A percentile compares a stretch with the other conserved stretches of the same genome.
phyloP scores from a whole-genome alignment of 768 basidiomycete genomes.

The Boletus vinaceobasis region DNA sequence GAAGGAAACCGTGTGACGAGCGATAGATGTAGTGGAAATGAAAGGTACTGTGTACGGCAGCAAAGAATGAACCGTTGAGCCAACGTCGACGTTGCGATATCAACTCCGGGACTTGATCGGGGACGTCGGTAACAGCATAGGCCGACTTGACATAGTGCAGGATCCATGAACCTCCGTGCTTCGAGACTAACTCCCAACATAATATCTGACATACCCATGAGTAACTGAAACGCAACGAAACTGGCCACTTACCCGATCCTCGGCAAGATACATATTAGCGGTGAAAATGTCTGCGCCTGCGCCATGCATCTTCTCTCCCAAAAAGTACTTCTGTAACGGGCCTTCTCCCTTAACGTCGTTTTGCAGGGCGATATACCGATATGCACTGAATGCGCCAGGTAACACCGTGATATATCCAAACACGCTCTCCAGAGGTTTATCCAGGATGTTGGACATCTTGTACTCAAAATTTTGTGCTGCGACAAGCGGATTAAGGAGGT shows the following conservation, averaged over 20 bases:
- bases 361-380: conserved; percentile 86
- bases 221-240: background rate
- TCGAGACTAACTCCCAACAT: conserved; percentile 98
- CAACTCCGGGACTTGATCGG: conserved; percentile 91
- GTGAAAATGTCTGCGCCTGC: conserved; percentile 89
- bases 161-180: conserved; percentile 85
- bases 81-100: conserved; percentile 94
- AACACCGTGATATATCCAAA: conserved; percentile 96
- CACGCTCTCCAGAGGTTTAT: conserved; percentile 85
- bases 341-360: conserved; percentile 83
- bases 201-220: conserved; percentile 58
- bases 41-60: conserved; percentile 85
- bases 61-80: conserved; percentile 99
- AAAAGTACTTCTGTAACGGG: conserved; percentile 92
- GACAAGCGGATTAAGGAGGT: conserved; percentile 81
- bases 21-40: conserved; percentile 97
- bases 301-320: conserved; percentile 93
- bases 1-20: conserved; percentile 72
- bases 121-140: conserved; percentile 89
- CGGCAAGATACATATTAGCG: conserved; percentile 94
- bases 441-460: conserved; percentile 91
- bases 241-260: conserved; percentile 60
- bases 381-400: conserved; percentile 90
- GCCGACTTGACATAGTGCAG: conserved; percentile 96
- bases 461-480: conserved; percentile 95